Evolutionary conservation across 495 filamentous ascomycete genomes (phyloP), one percentile per base, ranked within the genome.

Genomic region (Clavariopsis aquatica): DNA sequence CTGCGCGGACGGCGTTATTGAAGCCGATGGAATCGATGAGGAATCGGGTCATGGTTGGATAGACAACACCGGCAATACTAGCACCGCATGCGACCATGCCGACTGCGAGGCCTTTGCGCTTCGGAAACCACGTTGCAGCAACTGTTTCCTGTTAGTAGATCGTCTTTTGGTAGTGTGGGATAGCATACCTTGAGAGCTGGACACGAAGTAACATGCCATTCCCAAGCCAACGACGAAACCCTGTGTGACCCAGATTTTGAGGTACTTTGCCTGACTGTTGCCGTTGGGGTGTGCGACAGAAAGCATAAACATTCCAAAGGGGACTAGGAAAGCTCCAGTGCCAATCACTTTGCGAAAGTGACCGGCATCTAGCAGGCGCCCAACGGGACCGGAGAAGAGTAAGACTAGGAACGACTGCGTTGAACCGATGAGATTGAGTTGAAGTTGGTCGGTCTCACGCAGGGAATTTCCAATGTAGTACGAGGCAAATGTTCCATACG

Each of bases 131-230:
- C 22, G 74, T 77, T 0, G 69, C 65, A 49, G 71, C 72, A 22
- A 79, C 78, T 78, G 54, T 15, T 34, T 0, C 8, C 46, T 58
- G 29, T 60, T 17, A 66, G 51, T 28, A 22, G 2, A 47, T 52
- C 15, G 5, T 57, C 38, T 31, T 29, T 31, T 52, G 38, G 15
- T 2, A 27, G 38, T 22, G 36, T 22, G 46, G 31, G 6, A 22
- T 23, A 41, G 59, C 49, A n/a, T 66, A 76, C 76, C 64, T 66
- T 79, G 78, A n/a, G 76, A 78, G 31, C 77, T 78, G 13, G 71
- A 69, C 5, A 77, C 77, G 53, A 80, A 80, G 59, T 74, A 76
- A 65, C 78, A 81, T 12, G 75, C 67, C 78, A 81, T 81, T 5
- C 78, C 78, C 6, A 78, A 54, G 0, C 77, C 73, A 29, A 63